Base-by-base conservation (phyloP, 345 rosid species). In the Mallotus nudiflorus region DNA sequence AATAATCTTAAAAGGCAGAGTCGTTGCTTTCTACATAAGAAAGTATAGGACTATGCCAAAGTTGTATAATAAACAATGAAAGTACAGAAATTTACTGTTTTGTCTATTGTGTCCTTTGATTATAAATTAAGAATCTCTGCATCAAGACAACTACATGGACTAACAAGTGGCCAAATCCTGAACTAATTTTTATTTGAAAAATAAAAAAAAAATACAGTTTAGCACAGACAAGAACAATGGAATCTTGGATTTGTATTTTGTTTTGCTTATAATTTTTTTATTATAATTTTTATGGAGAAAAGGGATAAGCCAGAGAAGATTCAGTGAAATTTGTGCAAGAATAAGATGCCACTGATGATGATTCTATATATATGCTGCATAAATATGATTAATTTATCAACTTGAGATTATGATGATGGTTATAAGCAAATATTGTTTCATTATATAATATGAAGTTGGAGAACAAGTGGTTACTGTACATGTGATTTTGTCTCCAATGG, bases 181-280 rank as follows among this genome's bases (percentile, higher is more conserved):
- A n/a, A n/a, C n/a, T n/a, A n/a, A n/a, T 53, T 39, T 39, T 39
- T 39, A 39, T 4, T 39, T 24, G 39, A 67, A 39, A 4, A 64
- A 62, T 70, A n/a, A n/a, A n/a, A 66, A 5, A 28, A 67, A 39
- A 24, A 15, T 50, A 51, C 44, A n/a, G 29, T 28, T 45, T 51
- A 44, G 29, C 44, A 68, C 45, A 59, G 78, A 65, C 73, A 39
- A 45, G 13, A 45, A 13, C 16, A 20, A 57, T 57, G 72, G 83
- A 80, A 80, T 80, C 83, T 69, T 66, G 77, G 77, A 40, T 65
- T 76, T 68, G 71, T 68, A 68, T 60, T 37, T 39, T 28, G 27
- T 50, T 49, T 35, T 3, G 13, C 19, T 19, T 15, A 1, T 39
- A 35, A 42, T 53, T 69, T 11, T 57, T 18, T 46, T 53, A 15